Evolutionary conservation across 108 stramenopile genomes (phyloP), one percentile per base, ranked within the genome.

Genomic region (Stephanodiscus minutulus): DNA sequence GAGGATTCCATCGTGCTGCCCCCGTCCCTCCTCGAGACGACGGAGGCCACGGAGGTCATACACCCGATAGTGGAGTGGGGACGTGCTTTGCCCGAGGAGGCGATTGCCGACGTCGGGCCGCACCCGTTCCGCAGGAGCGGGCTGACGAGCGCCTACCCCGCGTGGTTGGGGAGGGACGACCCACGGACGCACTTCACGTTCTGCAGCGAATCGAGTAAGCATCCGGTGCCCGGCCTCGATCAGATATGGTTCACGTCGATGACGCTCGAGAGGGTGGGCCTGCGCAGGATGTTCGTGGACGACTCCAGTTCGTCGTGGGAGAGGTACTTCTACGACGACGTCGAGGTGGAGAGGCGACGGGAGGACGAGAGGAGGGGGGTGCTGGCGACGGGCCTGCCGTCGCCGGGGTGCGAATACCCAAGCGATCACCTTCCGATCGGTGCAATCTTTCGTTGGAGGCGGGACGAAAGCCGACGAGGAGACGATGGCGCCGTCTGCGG

Each of bases 11-110:
- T 77, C 2, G 80, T 66, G 4, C 25, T 84, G 18, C 83, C 83
- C 7, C 71, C 69, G 15, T 66, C 76, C 0, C 28, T 84, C 20
- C 58, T 84, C 18, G 83, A 81, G 64, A 66, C 74, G 21, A 65
- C 58, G 18, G 83, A 81, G 62, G 74, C 83, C 0, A 62, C 66
- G 0, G 75, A 84, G 44, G 61, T 61, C 22, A 56, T 81, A 22
- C 66, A 74, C 29, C 83, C 83, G n/a, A 79, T 84, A 9, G 56
- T 81, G 27, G 83, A 84, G 61, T 84, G 83, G 83, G 83, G 83
- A 0, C 46, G 64, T n/a, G 70, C 77, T 7, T 10, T 84, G 1
- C 79, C 83, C 5, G 70, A 81, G n/a, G 83, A 81, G n/a, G 61
- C 58, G 31, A 49, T 84, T 0, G 70, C 71, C 9, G 62, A 77